These are phyloP conservation scores for Cicer yamashitae DNA, from an alignment of 306 rosid genomes.

Conservation along the genomic window DNA sequence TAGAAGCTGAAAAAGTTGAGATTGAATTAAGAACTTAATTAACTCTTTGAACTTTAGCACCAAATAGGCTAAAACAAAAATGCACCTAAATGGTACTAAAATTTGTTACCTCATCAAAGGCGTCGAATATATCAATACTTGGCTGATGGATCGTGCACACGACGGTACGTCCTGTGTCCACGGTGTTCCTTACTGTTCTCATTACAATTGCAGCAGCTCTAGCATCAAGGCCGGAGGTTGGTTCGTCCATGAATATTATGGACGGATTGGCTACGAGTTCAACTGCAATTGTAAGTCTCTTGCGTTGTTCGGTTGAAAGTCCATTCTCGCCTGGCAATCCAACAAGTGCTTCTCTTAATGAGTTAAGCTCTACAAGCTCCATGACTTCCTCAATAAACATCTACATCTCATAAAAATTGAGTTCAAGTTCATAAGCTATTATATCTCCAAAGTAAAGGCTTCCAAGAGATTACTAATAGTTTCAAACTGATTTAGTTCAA, in stretches of 20 bases:
- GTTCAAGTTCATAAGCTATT: background rate
- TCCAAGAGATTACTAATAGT: background rate
- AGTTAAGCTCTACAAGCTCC: conserved; percentile 87
- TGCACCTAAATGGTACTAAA: background rate
- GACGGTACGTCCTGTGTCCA: conserved; percentile 89
- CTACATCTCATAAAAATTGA: conserved; percentile 47
- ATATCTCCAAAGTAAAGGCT: background rate
- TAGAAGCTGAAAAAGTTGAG: conserved; percentile 60
- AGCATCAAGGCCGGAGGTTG: conserved; percentile 97
- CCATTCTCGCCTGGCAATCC: conserved; percentile 84
- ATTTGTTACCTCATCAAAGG: conserved; percentile 85
- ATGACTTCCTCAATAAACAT: conserved; percentile 91
- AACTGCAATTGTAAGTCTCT: conserved; percentile 84
- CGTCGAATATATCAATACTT: conserved; percentile 91
- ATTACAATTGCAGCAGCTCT: conserved; percentile 95
- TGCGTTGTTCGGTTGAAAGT: conserved; percentile 85
- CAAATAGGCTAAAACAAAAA: conserved; percentile 7
- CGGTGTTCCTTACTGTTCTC: conserved; percentile 94
- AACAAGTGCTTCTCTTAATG: conserved; percentile 75
- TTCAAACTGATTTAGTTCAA: background rate
- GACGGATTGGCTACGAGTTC: conserved; percentile 97
- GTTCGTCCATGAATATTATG: conserved; percentile 97
- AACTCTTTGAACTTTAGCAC: conserved; percentile 12
- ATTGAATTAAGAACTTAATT: background rate
- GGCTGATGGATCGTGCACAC: conserved; percentile 99